Evolutionary conservation across 108 stramenopile species (phyloP).

Genomic region (Cyclotella sp.): DNA sequence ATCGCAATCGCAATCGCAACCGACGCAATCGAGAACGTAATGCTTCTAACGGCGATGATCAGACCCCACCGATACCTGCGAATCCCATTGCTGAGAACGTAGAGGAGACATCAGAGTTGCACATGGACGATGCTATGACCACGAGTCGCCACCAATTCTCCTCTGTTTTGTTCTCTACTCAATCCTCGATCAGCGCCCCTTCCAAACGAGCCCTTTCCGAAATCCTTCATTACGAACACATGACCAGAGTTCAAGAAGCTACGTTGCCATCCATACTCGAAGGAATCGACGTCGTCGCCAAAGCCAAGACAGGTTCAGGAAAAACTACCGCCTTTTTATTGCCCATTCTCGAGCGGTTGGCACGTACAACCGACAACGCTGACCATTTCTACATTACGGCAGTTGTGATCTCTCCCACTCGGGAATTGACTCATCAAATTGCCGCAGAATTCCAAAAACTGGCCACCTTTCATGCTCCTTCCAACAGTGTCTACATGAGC

Average conservation of each 20-base stretch:
- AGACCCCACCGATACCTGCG: too few species aligned
- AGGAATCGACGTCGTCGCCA: constrained; percentile 52
- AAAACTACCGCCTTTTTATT: constrained; percentile 93
- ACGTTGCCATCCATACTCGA: constrained; percentile 49
- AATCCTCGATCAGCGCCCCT: not conserved
- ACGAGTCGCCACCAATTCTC: constrained; percentile 16
- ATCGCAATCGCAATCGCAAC: too few species aligned
- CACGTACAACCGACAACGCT: constrained; percentile 9
- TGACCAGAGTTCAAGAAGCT: constrained; percentile 77
- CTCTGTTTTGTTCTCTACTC: not conserved
- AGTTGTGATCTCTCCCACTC: constrained; percentile 90
- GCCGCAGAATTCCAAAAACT: constrained; percentile 67
- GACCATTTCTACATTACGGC: constrained; percentile 66
- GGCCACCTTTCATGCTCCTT: constrained; percentile 55
- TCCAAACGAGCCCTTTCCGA: constrained; percentile 37
- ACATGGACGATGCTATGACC: too few species aligned
- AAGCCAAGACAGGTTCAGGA: constrained; percentile 92
- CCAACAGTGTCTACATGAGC: constrained; percentile 73
- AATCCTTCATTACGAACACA: constrained; percentile 34
- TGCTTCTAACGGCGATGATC: too few species aligned
- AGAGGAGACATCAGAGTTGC: too few species aligned
- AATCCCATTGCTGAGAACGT: too few species aligned
- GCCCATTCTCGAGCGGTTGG: constrained; percentile 82
- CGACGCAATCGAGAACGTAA: too few species aligned
- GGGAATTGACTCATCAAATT: constrained; percentile 92